Conservation (phyloP, 1,284 basidiomycete genomes). For the Ustilago bromivora region DNA sequence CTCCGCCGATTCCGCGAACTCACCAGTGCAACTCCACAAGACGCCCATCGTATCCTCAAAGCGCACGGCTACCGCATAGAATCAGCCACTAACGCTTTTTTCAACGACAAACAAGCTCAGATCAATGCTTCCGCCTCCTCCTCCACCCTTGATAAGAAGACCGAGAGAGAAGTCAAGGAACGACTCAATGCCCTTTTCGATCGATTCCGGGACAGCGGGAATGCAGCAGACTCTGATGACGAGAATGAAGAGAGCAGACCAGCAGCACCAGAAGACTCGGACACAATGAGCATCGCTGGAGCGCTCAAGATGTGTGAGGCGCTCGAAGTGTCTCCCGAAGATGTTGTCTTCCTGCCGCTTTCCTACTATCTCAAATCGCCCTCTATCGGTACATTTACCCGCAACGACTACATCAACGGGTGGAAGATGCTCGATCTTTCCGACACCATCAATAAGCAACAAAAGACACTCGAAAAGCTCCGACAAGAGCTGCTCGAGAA, state of each 20-base stretch:
- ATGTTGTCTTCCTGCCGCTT: conserved; percentile 64
- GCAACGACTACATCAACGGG: conserved; percentile 58
- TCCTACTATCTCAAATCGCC: conserved; percentile 65
- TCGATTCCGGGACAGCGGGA: conserved; percentile 70
- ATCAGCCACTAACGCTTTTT: conserved; percentile 81
- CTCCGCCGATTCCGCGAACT: conserved; percentile 50
- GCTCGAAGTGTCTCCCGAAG: conserved; percentile 60
- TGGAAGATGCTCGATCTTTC: conserved; percentile 60
- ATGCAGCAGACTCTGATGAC: conserved; percentile 23
- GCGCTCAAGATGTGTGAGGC: conserved; percentile 62
- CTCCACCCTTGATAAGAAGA: conserved; percentile 40
- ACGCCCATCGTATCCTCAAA: conserved; percentile 80
- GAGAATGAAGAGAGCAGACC: conserved; percentile 21
- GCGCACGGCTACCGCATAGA: conserved; percentile 78
- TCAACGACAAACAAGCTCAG: conserved; percentile 70
- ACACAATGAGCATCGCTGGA: conserved; percentile 62
- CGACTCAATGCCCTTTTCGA: conserved; percentile 79
- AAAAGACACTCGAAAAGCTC: conserved; percentile 46
- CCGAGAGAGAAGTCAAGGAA: conserved; percentile 54
- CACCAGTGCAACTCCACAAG: conserved; percentile 68
- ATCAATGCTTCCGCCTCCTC: conserved; percentile 42
- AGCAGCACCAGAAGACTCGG: conserved; percentile 47
- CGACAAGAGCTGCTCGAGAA: conserved; percentile 55
- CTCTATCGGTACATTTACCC: conserved; percentile 60
- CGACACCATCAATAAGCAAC: conserved; percentile 59